A percentile compares a stretch with the other conserved stretches of the same genome.
These are phyloP conservation scores for Fusarium palustre DNA, from an alignment of 2,329 filamentous ascomycete genomes.

Conservation along the genomic window DNA sequence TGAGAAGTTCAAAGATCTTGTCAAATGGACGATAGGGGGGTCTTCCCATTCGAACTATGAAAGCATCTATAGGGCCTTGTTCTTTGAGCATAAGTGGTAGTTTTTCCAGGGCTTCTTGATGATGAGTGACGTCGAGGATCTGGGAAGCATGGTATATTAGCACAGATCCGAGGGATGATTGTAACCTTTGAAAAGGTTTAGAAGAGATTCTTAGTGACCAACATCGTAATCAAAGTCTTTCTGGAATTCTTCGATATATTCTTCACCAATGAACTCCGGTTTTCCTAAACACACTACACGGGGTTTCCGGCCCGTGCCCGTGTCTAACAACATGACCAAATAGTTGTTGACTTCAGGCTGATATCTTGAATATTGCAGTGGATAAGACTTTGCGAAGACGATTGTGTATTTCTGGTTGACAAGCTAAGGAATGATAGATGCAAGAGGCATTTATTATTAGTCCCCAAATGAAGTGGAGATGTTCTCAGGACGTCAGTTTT, in stretches of 20 bases:
- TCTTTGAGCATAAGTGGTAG: constrained; percentile 52
- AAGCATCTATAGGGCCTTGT: constrained; percentile 59
- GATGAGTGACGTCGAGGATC: constrained; percentile 52
- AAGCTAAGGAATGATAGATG: background rate
- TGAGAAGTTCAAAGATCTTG: constrained; percentile 56
- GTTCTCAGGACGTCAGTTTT: background rate
- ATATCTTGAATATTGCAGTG: background rate
- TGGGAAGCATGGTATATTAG: background rate
- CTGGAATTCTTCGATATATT: constrained; percentile 56
- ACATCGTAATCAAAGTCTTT: constrained; percentile 55
- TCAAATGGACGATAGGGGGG: constrained; percentile 63
- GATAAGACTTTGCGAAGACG: background rate
- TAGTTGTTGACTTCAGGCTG: background rate
- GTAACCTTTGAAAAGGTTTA: fast-evolving
- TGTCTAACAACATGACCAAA: constrained; percentile 2
- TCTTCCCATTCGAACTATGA: constrained; percentile 64
- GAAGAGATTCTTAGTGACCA: background rate
- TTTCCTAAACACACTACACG: constrained; percentile 57
- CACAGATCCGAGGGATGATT: background rate
- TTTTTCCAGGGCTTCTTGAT: constrained; percentile 51
- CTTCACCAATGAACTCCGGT: constrained; percentile 53
- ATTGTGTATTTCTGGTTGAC: background rate
- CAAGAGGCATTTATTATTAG: background rate
- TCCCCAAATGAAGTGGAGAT: background rate
- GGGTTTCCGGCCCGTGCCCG: constrained; percentile 47